Conservation (phyloP, 441 rosid species). For the Capsella rubella region DNA sequence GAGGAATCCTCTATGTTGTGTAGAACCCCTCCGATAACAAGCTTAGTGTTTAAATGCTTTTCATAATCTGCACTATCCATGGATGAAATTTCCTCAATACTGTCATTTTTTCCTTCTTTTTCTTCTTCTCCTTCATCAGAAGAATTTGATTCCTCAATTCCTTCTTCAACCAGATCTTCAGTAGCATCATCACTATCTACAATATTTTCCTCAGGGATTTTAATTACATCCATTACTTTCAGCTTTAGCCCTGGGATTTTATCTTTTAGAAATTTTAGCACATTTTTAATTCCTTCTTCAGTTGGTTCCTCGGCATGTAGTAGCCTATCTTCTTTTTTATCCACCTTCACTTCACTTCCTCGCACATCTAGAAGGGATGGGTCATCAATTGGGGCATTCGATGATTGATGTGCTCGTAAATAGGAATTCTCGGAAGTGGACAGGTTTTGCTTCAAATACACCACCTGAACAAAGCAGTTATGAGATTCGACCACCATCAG, state of each 20-base stretch:
- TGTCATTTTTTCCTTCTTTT: conserved; percentile 55
- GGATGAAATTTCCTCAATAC: conserved; percentile 66
- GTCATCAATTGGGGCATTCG: conserved; percentile 57
- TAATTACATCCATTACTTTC: conserved; percentile 67
- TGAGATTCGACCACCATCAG: background rate
- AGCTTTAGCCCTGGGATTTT: conserved; percentile 92
- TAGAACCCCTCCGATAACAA: conserved; percentile 86
- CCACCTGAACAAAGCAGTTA: conserved; percentile 61
- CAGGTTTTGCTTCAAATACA: conserved; percentile 69
- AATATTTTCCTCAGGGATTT: conserved; percentile 56
- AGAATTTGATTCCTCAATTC: conserved; percentile 57
- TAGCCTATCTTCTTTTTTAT: conserved; percentile 69
- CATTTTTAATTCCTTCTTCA: conserved; percentile 92
- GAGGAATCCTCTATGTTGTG: conserved; percentile 74
- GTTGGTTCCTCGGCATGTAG: conserved; percentile 76
- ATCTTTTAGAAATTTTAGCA: conserved; percentile 88
- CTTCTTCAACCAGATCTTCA: conserved; percentile 71
- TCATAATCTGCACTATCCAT: conserved; percentile 54
- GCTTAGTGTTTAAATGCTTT: conserved; percentile 73
- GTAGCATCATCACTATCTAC: conserved; percentile 61
- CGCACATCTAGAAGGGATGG: conserved; percentile 59
- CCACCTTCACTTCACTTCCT: conserved; percentile 67
- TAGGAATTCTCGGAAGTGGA: conserved; percentile 45
- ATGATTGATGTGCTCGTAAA: conserved; percentile 56
- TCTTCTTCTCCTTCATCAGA: conserved; percentile 55